Conservation (phyloP, 129 eudicot genomes). For the Centella asiatica region DNA sequence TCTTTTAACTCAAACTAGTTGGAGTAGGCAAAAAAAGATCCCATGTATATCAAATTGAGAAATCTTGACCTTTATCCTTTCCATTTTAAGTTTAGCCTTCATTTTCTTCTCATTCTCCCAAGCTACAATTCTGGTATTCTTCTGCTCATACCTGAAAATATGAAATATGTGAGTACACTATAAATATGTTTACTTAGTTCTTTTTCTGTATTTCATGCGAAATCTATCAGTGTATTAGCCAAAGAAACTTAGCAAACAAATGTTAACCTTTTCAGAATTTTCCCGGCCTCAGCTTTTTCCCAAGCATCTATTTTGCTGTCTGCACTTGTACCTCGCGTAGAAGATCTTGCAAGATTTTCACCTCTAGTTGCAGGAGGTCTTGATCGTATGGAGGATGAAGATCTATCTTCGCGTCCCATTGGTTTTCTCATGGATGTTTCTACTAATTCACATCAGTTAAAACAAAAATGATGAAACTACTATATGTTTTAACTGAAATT, state of each 20-base stretch:
- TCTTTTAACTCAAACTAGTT: background rate
- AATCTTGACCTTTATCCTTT: conserved; percentile 52
- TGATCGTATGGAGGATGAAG: conserved; percentile 26
- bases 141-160: conserved; percentile 44
- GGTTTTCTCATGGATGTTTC: conserved; percentile 30
- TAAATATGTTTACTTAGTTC: background rate
- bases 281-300: conserved; percentile 56
- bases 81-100: conserved; percentile 52
- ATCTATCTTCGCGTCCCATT: conserved; percentile 14
- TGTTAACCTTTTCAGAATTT: conserved; percentile 48
- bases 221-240: background rate
- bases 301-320: conserved; percentile 54
- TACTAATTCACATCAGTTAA: conserved; percentile 1
- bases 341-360: conserved; percentile 18
- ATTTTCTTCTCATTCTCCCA: conserved; percentile 79
- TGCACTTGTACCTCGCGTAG: conserved; percentile 26
- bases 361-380: conserved; percentile 19
- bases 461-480: background rate
- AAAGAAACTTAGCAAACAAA: background rate
- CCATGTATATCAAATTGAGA: background rate
- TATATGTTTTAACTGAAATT: too few species aligned
- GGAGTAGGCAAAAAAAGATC: background rate
- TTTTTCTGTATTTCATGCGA: background rate
- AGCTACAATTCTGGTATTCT: conserved; percentile 30
- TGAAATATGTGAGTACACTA: background rate